Base-by-base conservation (phyloP, 2,329 filamentous ascomycete species). In the Beauveria rudraprayagi region DNA sequence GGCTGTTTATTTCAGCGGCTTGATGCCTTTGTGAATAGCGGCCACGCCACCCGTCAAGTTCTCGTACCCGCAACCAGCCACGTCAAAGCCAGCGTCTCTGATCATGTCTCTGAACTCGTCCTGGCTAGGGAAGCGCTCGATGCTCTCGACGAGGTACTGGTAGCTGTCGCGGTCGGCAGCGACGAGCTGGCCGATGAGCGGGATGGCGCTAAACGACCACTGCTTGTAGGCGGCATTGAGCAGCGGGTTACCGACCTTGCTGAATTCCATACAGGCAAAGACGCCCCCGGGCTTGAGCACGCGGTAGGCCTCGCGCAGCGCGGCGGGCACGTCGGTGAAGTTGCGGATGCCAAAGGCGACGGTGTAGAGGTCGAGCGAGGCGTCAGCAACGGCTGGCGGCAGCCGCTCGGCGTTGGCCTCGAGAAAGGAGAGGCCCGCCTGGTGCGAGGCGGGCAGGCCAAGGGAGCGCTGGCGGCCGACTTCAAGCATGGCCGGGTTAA, bases 61-160 rank as follows among this genome's bases (percentile, higher is more conserved):
- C 78, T 97, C 92, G 76, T 90, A 99, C 0, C 90, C 91, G 57
- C 85, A 76, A 1, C 89, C 92, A 1, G 90, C 91, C 48, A 96
- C 85, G 65, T 89, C 78, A 70, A 99, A 99, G 1, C 93, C 93
- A 3, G 91, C 93, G 28, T 87, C 83, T 66, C 83, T 74, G 69
- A 96, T 94, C 90, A 96, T 92, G 40, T 84, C 81, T 65, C 87
- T 83, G 71, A 96, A 99, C 66, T 91, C 86, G 57, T 86, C 82
- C 78, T 99, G 95, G 66, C 80, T 88, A 0, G 94, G 95, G 72
- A 97, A 97, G 53, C 84, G 80, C 76, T 97, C 92, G 73, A 99
- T 99, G 74, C 92, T 97, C 81, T 99, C 94, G 10, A 99, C 94
- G 10, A 99, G 81, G 76, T 99, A 99, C 80, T 99, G 94, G 75